Evolutionary conservation across 176 grass and related monocot species (phyloP).

Genomic region (Otatea glauca): DNA sequence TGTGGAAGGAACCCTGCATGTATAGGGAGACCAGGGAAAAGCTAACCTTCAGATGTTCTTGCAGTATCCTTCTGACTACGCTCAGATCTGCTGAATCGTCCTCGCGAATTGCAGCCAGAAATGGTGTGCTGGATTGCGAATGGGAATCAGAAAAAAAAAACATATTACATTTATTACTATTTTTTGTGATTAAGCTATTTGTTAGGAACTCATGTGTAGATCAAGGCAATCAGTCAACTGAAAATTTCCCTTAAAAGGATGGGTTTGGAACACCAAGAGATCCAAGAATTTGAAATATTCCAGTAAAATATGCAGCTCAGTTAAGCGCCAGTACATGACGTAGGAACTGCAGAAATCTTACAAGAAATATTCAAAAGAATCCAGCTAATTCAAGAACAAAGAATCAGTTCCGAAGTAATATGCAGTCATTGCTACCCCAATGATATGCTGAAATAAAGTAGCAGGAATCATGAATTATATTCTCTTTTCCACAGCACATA

Average conservation of each 20-base stretch:
- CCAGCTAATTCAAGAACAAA: not conserved
- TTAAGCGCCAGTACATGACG: not conserved
- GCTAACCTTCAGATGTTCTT: constrained; percentile 68
- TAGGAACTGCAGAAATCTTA: not conserved
- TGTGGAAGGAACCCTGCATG: not conserved
- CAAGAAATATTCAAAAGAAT: not conserved
- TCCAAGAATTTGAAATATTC: not conserved
- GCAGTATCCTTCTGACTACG: constrained; percentile 69
- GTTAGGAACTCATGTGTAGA: not conserved
- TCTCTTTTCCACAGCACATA: not conserved
- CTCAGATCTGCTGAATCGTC: constrained; percentile 87
- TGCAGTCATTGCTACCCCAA: not conserved
- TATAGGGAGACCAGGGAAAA: not conserved
- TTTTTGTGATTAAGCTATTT: not conserved
- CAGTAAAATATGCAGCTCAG: constrained; percentile 3
- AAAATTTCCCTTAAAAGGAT: not conserved
- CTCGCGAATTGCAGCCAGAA: constrained; percentile 76
- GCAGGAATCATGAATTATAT: not conserved
- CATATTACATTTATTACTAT: constrained; percentile 1
- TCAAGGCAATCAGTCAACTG: not conserved
- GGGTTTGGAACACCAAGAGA: not conserved
- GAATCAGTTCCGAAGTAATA: not conserved
- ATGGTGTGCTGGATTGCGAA: constrained; percentile 62
- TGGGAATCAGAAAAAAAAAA: not conserved
- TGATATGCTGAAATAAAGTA: constrained; percentile 14